Conservation (phyloP, 306 rosid species). For the Fragaria iinumae region DNA sequence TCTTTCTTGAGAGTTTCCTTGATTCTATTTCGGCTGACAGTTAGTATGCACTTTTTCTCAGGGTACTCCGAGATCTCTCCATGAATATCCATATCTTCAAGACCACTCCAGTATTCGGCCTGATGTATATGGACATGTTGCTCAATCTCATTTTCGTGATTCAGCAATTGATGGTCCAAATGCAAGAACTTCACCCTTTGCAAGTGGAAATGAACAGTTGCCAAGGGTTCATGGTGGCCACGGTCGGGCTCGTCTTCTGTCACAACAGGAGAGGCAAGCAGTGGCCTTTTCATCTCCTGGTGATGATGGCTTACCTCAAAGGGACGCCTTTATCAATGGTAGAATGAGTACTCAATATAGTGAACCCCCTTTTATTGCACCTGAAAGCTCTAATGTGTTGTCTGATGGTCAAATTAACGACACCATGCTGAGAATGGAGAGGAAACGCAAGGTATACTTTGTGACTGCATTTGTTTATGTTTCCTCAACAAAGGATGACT, state of each 20-base stretch:
- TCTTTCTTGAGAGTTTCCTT: not conserved
- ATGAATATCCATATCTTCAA: constrained; percentile 72
- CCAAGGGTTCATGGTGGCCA: constrained; percentile 61
- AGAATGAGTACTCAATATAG: constrained; percentile 51
- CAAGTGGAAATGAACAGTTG: constrained; percentile 65
- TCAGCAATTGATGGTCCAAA: constrained; percentile 57
- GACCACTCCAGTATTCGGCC: constrained; percentile 53
- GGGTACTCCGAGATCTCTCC: constrained; percentile 65
- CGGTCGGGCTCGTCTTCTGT: constrained; percentile 59
- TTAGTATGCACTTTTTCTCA: constrained; percentile 43
- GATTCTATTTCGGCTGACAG: not conserved
- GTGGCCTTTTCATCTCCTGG: constrained; percentile 51
- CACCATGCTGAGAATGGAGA: constrained; percentile 54
- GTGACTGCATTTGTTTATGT: not conserved
- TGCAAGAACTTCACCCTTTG: constrained; percentile 59
- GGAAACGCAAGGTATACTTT: constrained; percentile 70
- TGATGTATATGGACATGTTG: constrained; percentile 64
- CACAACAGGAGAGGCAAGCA: constrained; percentile 67
- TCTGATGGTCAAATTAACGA: constrained; percentile 61
- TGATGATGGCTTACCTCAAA: constrained; percentile 48
- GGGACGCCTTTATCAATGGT: constrained; percentile 52
- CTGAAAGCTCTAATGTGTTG: constrained; percentile 52
- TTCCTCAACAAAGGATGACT: constrained; percentile 25
- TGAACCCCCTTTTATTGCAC: constrained; percentile 52
- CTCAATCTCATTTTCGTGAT: constrained; percentile 65